Percentiles rank a stretch among this genome's conserved stretches.
These are phyloP conservation scores for Kluyveromyces aestuarii DNA, from an alignment of 805 yeast species.

Conservation along the genomic window DNA sequence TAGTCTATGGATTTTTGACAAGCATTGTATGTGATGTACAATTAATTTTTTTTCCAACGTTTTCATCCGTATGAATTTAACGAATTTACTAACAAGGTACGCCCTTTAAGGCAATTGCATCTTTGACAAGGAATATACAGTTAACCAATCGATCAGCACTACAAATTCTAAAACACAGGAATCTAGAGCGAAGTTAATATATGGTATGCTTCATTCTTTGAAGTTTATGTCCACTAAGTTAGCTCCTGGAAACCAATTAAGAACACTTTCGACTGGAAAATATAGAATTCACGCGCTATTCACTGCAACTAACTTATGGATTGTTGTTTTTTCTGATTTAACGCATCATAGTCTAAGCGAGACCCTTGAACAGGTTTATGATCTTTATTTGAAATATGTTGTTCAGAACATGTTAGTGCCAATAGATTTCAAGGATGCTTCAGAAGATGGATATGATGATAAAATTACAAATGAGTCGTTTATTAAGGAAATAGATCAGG, in stretches of 20 bases:
- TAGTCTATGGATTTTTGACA: constrained; percentile 85
- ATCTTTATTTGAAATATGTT: constrained; percentile 25
- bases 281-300: constrained; percentile 76
- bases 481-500: constrained; percentile 20
- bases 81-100: background rate
- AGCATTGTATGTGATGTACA: constrained; percentile 52
- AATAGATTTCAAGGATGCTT: constrained; percentile 24
- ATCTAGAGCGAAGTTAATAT: constrained; percentile 70
- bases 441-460: constrained; percentile 8
- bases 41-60: background rate
- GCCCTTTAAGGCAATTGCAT: constrained; percentile 52
- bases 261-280: constrained; percentile 52
- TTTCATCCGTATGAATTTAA: background rate
- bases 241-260: constrained; percentile 25
- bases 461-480: constrained; percentile 24
- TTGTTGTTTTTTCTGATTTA: constrained; percentile 64
- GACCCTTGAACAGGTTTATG: constrained; percentile 24
- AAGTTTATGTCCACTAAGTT: constrained; percentile 62
- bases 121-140: constrained; percentile 65
- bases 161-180: constrained; percentile 49
- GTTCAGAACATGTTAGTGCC: constrained; percentile 24
- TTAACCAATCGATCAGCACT: constrained; percentile 29
- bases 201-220: constrained; percentile 76
- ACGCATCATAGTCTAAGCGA: constrained; percentile 21
- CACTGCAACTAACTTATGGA: constrained; percentile 68